Conservation (phyloP, 2,329 filamentous ascomycete genomes). For the Hypoxylon sp. region DNA sequence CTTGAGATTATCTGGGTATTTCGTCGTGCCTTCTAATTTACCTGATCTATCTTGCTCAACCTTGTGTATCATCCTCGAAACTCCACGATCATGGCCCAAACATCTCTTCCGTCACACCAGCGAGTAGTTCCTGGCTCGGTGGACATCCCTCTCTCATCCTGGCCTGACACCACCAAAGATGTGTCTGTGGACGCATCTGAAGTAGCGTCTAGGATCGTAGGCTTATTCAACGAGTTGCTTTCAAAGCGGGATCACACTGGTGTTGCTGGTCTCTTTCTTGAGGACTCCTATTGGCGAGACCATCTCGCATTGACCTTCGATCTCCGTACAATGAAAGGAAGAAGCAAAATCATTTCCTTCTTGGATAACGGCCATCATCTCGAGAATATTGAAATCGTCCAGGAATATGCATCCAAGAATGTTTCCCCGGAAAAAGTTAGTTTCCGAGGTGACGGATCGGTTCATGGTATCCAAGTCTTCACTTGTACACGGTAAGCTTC, state of each 20-base stretch:
- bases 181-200: constrained; percentile 52
- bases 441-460: constrained; percentile 59
- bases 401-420: constrained; percentile 52
- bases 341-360: constrained; percentile 54
- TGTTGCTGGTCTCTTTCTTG: constrained; percentile 59
- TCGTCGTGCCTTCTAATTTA: neutral
- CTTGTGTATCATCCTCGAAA: neutral
- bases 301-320: constrained; percentile 68
- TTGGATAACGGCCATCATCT: constrained; percentile 49
- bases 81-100: constrained; percentile 23
- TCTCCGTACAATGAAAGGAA: constrained; percentile 64
- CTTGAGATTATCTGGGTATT: neutral
- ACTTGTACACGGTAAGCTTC: constrained; percentile 53
- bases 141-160: constrained; percentile 55
- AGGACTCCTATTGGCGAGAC: constrained; percentile 68
- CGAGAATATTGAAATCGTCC: constrained; percentile 55
- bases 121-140: constrained; percentile 52
- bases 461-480: constrained; percentile 63
- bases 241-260: constrained; percentile 50
- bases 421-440: constrained; percentile 54
- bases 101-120: constrained; percentile 45
- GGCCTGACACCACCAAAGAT: constrained; percentile 54
- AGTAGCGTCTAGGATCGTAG: constrained; percentile 54
- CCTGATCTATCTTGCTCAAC: neutral
- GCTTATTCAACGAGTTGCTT: constrained; percentile 55